A percentile compares a stretch with the other conserved stretches of the same genome.
Conservation (phyloP, 768 basidiomycete genomes). For the Hericium rajendrae region DNA sequence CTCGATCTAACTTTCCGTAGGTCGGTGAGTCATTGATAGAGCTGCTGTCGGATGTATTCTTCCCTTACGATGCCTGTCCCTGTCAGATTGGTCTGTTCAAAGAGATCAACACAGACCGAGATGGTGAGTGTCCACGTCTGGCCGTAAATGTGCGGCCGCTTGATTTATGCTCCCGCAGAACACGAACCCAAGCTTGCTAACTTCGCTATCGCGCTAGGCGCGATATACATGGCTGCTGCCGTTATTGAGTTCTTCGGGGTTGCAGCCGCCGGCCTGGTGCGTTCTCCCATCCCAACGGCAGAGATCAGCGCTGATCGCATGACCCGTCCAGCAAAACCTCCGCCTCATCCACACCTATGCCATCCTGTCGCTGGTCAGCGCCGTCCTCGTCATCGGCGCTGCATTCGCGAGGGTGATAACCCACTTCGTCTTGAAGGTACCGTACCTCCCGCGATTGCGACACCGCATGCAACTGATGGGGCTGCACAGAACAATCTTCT, state of each 20-base stretch:
- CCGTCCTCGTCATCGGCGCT: constrained; percentile 40
- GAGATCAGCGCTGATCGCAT: no score
- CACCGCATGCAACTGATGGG: neutral
- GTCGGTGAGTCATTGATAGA: constrained; percentile 22
- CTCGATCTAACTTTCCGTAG: neutral
- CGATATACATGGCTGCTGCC: constrained; percentile 40
- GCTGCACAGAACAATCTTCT: constrained; percentile 44
- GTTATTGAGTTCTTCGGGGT: constrained; percentile 50
- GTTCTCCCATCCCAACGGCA: constrained; percentile 16
- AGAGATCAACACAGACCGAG: constrained; percentile 36
- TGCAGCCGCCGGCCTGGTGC: constrained; percentile 38
- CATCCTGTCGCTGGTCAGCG: constrained; percentile 35
- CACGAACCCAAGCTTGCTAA: constrained; percentile 36
- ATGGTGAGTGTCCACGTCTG: constrained; percentile 30
- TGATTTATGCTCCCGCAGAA: constrained; percentile 23
- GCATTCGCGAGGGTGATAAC: constrained; percentile 47
- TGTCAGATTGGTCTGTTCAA: constrained; percentile 56
- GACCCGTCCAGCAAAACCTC: constrained; percentile 34
- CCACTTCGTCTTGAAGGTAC: constrained; percentile 57
- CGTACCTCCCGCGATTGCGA: neutral
- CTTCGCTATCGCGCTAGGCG: constrained; percentile 51
- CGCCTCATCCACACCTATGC: constrained; percentile 47
- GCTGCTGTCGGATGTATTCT: constrained; percentile 1
- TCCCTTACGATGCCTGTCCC: neutral
- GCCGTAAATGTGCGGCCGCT: neutral